Evolutionary conservation across 768 basidiomycete genomes (phyloP), one percentile per base, ranked within the genome.

Genomic region (Tricholoma furcatifolium): DNA sequence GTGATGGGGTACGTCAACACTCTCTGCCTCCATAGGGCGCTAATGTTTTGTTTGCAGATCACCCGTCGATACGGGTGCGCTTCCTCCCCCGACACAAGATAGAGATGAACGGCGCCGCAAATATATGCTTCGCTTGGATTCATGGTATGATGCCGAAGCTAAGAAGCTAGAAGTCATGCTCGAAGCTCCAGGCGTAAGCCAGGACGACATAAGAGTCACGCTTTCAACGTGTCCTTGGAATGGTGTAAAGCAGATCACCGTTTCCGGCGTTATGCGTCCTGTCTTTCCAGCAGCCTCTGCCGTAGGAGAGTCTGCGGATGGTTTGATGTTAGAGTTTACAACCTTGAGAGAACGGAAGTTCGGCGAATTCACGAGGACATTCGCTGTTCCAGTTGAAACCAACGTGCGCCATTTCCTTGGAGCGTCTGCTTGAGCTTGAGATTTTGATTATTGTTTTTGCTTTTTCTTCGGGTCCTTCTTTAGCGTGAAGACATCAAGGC

Each of bases 141-240:
- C 84, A 47, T 74, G 79, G 62, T 85, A 81, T 70, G 77, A 83
- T 62, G 59, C 64, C 34, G 71, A 74, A 31, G 78, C 75, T 46
- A 74, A 75, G 64, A 62, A 74, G 35, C 69, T 88, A 60, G 77
- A 75, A 52, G 83, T 81, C 47, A 74, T 82, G 69, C 77, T 88
- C 62, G 87, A 89, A 67, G 71, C 89, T 27, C 88, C 88, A 3
- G 88, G 88, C 39, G 72, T 88, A 63, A 78, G 76, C 62, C 79
- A 73, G 56, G 65, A 66, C 56, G 82, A 87, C 60, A 60, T 90
- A 47, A 77, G 68, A 54, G 73, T 89, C 68, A 76, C 74, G 45
- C 75, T 91, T 50, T 77, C 79, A 45, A 83, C 79, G 55, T 83
- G 82, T 62, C 65, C 74, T 51, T 79, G 81, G 71, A 88, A 82